These are phyloP conservation scores for Hyphodiscus sp. DNA, from an alignment of 2,329 filamentous ascomycete genomes.

Conservation along the genomic window DNA sequence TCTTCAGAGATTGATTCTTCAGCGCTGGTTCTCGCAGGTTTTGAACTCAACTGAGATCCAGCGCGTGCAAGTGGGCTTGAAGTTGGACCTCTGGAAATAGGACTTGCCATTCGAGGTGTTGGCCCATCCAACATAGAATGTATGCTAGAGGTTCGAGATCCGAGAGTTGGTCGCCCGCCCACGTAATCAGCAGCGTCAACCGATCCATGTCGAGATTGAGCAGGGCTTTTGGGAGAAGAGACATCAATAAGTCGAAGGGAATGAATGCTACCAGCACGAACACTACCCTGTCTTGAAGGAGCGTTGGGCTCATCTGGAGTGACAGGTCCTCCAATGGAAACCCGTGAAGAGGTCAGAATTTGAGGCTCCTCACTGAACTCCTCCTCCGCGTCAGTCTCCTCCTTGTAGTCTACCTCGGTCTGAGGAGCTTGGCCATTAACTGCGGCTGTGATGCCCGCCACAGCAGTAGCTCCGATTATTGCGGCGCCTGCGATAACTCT, in stretches of 20 bases:
- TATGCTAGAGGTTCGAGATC: conserved; percentile 21
- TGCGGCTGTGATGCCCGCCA: conserved; percentile 16
- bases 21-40: conserved; percentile 17
- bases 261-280: conserved; percentile 27
- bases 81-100: conserved; percentile 17
- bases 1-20: conserved; percentile 27
- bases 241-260: conserved; percentile 31
- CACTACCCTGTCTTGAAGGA: conserved; percentile 21
- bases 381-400: conserved; percentile 21
- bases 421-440: conserved; percentile 19
- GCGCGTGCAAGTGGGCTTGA: conserved; percentile 21
- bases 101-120: conserved; percentile 20
- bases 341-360: conserved; percentile 31
- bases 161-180: conserved; percentile 9
- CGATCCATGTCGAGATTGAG: conserved; percentile 17
- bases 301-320: conserved; percentile 21
- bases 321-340: conserved; percentile 26
- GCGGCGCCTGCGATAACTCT: conserved; percentile 14
- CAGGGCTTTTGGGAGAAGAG: conserved; percentile 20
- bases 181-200: conserved; percentile 16
- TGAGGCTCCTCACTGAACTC: conserved; percentile 28
- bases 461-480: conserved; percentile 16
- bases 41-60: conserved; percentile 19
- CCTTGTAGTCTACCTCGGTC: conserved; percentile 12
- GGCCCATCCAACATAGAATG: conserved; percentile 15